A percentile compares a stretch with the other conserved stretches of the same genome.
These are phyloP conservation scores for Xylariaceae sp. DNA, from an alignment of 2,329 filamentous ascomycete genomes.

Conservation along the genomic window DNA sequence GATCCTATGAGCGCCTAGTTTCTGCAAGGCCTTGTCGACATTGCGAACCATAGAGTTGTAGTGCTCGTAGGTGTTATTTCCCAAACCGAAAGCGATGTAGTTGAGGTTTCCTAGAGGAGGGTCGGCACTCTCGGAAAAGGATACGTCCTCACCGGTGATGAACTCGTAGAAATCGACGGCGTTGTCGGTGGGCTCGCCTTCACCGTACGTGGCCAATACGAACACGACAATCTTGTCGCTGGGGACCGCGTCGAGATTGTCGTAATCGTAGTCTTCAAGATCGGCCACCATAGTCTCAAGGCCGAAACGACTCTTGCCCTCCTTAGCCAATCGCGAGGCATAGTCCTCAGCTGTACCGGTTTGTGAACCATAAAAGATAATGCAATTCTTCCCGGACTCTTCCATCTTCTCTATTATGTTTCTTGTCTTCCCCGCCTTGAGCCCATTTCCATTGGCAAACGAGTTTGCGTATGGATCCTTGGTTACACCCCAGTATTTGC, in stretches of 20 bases:
- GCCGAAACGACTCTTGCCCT: slow-evolving; percentile 93
- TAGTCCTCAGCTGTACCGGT: slow-evolving; percentile 99
- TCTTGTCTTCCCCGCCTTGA: slow-evolving; percentile 81
- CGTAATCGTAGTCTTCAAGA: slow-evolving; percentile 95
- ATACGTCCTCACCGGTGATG: slow-evolving; percentile 76
- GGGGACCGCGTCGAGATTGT: slow-evolving; percentile 87
- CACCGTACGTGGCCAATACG: slow-evolving; percentile 94
- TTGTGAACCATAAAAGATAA: slow-evolving; percentile 98
- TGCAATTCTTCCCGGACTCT: slow-evolving; percentile 92
- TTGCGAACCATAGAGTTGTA: slow-evolving; percentile 99
- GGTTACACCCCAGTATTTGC: slow-evolving; percentile 84
- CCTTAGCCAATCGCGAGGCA: slow-evolving; percentile 92
- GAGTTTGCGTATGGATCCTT: slow-evolving; percentile 87
- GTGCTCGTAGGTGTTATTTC: slow-evolving; percentile 99
- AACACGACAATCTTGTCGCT: slow-evolving; percentile 93
- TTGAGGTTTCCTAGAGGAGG: slow-evolving; percentile 80
- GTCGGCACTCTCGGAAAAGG: slow-evolving; percentile 76
- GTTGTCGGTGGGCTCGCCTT: slow-evolving; percentile 98
- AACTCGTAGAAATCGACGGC: slow-evolving; percentile 99
- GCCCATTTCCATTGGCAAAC: slow-evolving; percentile 68
- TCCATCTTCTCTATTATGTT: slow-evolving; percentile 97
- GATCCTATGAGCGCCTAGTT: slow-evolving; percentile 81
- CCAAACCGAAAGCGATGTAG: slow-evolving; percentile 93
- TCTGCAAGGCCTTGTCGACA: slow-evolving; percentile 78
- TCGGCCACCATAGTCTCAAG: slow-evolving; percentile 98